phyloP scores from a whole-genome alignment of 352 stramenopile species.

The Phytophthora colocasiae region DNA sequence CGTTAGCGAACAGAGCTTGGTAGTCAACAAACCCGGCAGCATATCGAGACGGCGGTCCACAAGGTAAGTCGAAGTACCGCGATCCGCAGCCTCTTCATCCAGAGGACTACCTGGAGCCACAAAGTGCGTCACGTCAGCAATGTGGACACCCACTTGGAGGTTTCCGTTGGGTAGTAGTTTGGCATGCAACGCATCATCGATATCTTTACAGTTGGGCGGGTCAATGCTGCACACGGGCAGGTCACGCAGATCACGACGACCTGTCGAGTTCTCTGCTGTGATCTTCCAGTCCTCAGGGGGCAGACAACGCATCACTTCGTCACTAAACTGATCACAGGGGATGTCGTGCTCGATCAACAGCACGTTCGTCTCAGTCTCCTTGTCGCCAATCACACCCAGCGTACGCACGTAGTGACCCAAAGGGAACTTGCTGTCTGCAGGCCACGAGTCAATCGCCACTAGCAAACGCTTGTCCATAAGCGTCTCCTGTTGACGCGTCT shows the following conservation, averaged over 20 bases:
- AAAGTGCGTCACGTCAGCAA: conserved; percentile 99
- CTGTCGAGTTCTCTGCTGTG: conserved; percentile 92
- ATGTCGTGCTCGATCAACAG: conserved; percentile 98
- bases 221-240: conserved; percentile 94
- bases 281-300: conserved; percentile 96
- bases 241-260: conserved; percentile 92
- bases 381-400: conserved; percentile 96
- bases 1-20: conserved; percentile 97
- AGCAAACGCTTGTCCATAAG: conserved; percentile 95
- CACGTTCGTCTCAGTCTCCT: conserved; percentile 96
- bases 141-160: conserved; percentile 97
- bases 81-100: conserved; percentile 94
- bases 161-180: conserved; percentile 93
- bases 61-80: conserved; percentile 97
- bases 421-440: conserved; percentile 86
- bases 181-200: conserved; percentile 98
- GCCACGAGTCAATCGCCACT: conserved; percentile 97
- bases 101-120: conserved; percentile 94
- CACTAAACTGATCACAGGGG: conserved; percentile 83
- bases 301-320: conserved; percentile 92
- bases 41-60: conserved; percentile 99
- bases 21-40: conserved; percentile 97
- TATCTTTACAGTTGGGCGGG: conserved; percentile 94
- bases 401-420: conserved; percentile 97
- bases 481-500: conserved; percentile 91